A percentile compares a stretch with the other conserved stretches of the same genome.
phyloP scores from a whole-genome alignment of 2,329 filamentous ascomycete genomes.

The Cytospora chrysosperma region DNA sequence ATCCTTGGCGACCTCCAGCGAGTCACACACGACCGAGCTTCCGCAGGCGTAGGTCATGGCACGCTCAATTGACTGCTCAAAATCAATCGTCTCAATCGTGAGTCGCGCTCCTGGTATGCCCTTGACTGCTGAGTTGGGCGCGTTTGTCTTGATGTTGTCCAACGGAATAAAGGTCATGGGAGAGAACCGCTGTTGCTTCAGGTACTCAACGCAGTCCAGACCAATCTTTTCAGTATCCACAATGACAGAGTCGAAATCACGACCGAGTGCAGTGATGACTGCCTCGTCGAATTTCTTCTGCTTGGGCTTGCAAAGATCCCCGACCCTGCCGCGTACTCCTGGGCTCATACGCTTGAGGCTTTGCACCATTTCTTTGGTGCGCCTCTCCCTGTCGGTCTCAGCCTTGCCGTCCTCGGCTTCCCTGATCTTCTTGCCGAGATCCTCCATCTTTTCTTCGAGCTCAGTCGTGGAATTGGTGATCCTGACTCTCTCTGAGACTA shows the following conservation, averaged over 20 bases:
- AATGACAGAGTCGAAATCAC: conserved; percentile 90
- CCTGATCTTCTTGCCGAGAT: conserved; percentile 74
- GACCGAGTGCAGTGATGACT: conserved; percentile 85
- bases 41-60: conserved; percentile 95
- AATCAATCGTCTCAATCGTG: conserved; percentile 95
- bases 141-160: conserved; percentile 95
- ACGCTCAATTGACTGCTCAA: conserved; percentile 81
- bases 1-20: conserved; percentile 79
- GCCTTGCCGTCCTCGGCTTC: conserved; percentile 83
- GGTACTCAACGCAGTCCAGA: conserved; percentile 88
- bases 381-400: conserved; percentile 78
- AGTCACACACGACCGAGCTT: conserved; percentile 92
- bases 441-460: conserved; percentile 86
- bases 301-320: conserved; percentile 91
- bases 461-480: conserved; percentile 82
- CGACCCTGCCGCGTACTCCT: conserved; percentile 85
- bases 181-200: conserved; percentile 83
- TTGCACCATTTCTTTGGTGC: conserved; percentile 78
- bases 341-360: conserved; percentile 88
- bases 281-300: conserved; percentile 96
- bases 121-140: conserved; percentile 86
- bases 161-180: conserved; percentile 94
- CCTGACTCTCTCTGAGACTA: conserved; percentile 79
- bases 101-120: conserved; percentile 82
- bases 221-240: conserved; percentile 95